A percentile compares a stretch with the other conserved stretches of the same genome.
phyloP scores from a whole-genome alignment of 1,284 basidiomycete genomes.

The Sporisorium graminicola region DNA sequence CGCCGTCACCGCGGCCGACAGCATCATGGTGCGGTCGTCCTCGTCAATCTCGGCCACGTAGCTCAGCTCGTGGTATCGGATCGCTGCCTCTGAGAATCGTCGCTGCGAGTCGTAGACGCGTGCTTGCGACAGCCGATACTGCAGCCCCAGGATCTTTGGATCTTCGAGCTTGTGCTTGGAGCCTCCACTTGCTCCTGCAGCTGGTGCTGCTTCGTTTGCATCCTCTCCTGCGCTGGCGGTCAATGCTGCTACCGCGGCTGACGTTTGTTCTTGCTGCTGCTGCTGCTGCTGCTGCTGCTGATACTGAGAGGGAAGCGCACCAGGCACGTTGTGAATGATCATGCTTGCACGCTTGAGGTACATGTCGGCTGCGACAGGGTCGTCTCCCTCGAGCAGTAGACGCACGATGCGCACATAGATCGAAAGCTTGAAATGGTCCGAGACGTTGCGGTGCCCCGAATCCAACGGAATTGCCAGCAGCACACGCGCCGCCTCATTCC shows the following conservation, averaged over 20 bases:
- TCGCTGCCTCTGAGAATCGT: slow-evolving; percentile 94
- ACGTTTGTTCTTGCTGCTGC: slow-evolving; percentile 13
- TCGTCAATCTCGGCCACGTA: slow-evolving; percentile 57
- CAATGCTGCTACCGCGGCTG: background rate
- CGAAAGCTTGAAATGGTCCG: slow-evolving; percentile 86
- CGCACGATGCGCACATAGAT: slow-evolving; percentile 95
- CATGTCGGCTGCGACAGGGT: slow-evolving; percentile 91
- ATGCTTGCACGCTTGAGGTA: slow-evolving; percentile 96
- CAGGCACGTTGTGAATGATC: slow-evolving; percentile 76
- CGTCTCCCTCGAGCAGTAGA: slow-evolving; percentile 93
- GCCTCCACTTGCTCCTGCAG: background rate
- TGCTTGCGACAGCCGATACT: slow-evolving; percentile 74
- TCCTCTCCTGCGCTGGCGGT: background rate
- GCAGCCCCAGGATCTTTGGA: slow-evolving; percentile 48
- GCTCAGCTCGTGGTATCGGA: slow-evolving; percentile 87
- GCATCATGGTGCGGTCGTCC: slow-evolving; percentile 52
- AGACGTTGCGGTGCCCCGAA: slow-evolving; percentile 81
- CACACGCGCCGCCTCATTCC: slow-evolving; percentile 89
- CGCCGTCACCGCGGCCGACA: slow-evolving; percentile 88
- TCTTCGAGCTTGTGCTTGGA: slow-evolving; percentile 38
- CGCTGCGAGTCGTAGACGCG: slow-evolving; percentile 90
- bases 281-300: slow-evolving; percentile 18
- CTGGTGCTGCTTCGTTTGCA: background rate
- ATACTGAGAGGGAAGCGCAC: slow-evolving; percentile 39
- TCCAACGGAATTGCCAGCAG: slow-evolving; percentile 91